Evolutionary conservation across 139 green algal genomes (phyloP).

Genomic region (Volvox africanus): DNA sequence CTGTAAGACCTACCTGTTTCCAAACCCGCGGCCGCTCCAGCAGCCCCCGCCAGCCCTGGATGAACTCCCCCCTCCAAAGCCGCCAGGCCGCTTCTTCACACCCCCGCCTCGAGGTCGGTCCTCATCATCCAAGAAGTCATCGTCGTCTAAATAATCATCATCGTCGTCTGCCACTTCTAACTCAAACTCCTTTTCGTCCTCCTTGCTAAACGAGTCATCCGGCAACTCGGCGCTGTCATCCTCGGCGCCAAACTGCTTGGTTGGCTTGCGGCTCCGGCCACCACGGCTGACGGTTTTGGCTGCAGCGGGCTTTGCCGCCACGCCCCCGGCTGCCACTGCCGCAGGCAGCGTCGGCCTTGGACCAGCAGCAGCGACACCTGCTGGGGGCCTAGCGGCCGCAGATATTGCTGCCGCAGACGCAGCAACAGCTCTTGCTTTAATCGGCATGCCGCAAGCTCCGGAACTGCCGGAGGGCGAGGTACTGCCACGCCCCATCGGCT

Average conservation of each 20-base stretch:
- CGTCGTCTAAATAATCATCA: conserved; percentile 55
- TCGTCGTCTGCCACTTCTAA: conserved; percentile 45
- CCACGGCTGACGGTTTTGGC: not conserved
- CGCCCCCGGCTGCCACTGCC: not conserved
- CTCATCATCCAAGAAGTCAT: conserved; percentile 19
- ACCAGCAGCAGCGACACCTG: not conserved
- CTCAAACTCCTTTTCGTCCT: conserved; percentile 14
- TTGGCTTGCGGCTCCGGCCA: not conserved
- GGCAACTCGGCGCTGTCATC: conserved; percentile 30
- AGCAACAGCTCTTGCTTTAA: not conserved
- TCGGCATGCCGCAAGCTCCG: not conserved
- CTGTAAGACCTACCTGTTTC: not conserved
- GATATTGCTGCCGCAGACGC: not conserved
- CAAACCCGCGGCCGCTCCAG: not conserved
- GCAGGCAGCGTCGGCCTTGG: not conserved
- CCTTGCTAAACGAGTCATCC: conserved; percentile 5
- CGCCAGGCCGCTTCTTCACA: not conserved
- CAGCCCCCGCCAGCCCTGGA: not conserved
- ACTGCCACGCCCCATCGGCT: not conserved
- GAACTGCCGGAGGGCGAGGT: not conserved
- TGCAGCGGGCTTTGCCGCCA: not conserved
- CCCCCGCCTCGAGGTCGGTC: not conserved
- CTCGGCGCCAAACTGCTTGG: conserved; percentile 36
- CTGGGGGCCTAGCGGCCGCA: not conserved
- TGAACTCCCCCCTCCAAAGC: not conserved